Evolutionary conservation across 192 early-diverging fungal species (phyloP).

Genomic region (Umbelopsis sp.): DNA sequence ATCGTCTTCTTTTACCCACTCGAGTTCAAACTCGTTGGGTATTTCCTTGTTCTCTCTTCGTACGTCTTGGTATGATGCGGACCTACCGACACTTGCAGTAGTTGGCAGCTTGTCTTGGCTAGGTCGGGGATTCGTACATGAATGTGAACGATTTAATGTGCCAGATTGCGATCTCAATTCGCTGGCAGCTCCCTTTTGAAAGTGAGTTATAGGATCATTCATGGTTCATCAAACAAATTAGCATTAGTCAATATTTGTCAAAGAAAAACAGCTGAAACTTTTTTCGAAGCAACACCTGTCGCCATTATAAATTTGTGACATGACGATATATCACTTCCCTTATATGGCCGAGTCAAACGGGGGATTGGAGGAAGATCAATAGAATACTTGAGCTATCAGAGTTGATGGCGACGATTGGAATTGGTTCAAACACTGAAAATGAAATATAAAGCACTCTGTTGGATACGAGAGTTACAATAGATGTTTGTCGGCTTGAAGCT

Average conservation of each 20-base stretch:
- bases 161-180: neutral
- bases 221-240: neutral
- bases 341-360: too few species aligned
- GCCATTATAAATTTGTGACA: neutral
- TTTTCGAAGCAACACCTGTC: neutral
- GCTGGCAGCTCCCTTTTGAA: neutral
- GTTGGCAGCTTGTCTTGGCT: neutral
- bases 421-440: too few species aligned
- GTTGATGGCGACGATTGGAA: too few species aligned
- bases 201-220: conserved; percentile 14
- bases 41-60: neutral
- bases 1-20: conserved; percentile 51
- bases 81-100: neutral
- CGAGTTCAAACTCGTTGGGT: conserved; percentile 39
- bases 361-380: too few species aligned
- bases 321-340: too few species aligned
- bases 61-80: conserved; percentile 9
- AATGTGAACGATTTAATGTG: neutral
- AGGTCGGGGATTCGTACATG: neutral
- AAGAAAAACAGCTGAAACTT: neutral
- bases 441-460: too few species aligned
- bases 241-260: neutral
- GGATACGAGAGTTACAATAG: too few species aligned
- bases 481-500: too few species aligned
- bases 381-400: too few species aligned